Evolutionary conservation across 495 filamentous ascomycete species (phyloP).

Genomic region (Annulohypoxylon bovei): DNA sequence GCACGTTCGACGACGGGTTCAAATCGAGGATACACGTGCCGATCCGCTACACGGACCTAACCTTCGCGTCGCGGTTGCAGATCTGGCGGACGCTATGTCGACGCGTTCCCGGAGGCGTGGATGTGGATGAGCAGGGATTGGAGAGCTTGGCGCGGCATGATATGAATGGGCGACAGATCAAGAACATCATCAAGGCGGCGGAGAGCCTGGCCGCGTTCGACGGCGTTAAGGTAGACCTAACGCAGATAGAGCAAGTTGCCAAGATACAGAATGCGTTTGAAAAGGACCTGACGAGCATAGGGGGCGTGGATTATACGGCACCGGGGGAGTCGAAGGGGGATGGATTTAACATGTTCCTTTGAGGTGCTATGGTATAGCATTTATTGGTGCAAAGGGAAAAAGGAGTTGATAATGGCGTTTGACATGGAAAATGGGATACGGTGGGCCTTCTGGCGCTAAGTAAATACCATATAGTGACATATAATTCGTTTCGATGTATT

Average conservation of each 20-base stretch:
- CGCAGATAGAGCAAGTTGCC: constrained; percentile 45
- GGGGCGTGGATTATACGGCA: constrained; percentile 48
- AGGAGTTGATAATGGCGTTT: not conserved
- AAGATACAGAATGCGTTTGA: constrained; percentile 50
- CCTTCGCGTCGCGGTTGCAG: constrained; percentile 37
- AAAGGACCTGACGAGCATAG: constrained; percentile 45
- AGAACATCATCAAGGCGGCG: constrained; percentile 69
- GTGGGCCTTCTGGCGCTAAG: not conserved
- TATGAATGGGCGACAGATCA: constrained; percentile 71
- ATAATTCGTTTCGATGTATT: not conserved
- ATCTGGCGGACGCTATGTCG: constrained; percentile 61
- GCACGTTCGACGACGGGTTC: constrained; percentile 55
- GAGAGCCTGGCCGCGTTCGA: constrained; percentile 50
- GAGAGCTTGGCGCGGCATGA: constrained; percentile 54
- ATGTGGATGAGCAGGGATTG: constrained; percentile 55
- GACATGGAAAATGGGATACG: no score
- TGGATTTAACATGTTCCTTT: constrained; percentile 47
- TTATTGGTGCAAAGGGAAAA: not conserved
- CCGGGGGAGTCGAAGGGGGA: constrained; percentile 42
- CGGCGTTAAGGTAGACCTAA: constrained; percentile 39
- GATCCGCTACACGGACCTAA: constrained; percentile 53
- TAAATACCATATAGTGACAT: not conserved
- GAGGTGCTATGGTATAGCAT: constrained; percentile 2
- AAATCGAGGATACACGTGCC: constrained; percentile 57
- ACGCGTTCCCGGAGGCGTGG: constrained; percentile 50